Evolutionary conservation across 371 early-diverging fungal genomes (phyloP).

Genomic region (Mucor sp.): DNA sequence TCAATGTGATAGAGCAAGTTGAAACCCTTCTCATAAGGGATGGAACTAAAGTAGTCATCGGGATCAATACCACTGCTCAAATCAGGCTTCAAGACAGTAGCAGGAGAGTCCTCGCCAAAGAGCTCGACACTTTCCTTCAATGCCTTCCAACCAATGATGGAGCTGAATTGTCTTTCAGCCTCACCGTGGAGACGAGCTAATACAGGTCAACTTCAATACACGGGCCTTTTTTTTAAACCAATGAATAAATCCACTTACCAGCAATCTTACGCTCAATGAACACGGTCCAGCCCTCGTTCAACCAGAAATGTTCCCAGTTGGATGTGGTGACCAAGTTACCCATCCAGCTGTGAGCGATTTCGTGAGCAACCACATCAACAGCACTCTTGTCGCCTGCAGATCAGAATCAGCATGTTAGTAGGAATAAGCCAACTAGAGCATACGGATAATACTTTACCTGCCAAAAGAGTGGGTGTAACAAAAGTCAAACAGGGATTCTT

Average conservation of each 20-base stretch:
- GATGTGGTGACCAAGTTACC: constrained; percentile 94
- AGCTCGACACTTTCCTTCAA: constrained; percentile 79
- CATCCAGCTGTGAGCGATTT: constrained; percentile 96
- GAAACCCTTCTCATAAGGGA: constrained; percentile 98
- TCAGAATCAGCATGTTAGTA: neutral
- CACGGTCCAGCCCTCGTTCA: constrained; percentile 96
- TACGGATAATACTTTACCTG: constrained; percentile 54
- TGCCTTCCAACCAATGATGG: constrained; percentile 80
- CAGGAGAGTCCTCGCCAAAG: constrained; percentile 74
- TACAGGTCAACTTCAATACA: neutral
- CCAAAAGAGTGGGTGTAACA: constrained; percentile 86
- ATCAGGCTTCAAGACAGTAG: constrained; percentile 80
- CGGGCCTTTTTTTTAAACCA: neutral
- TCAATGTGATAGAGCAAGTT: constrained; percentile 93
- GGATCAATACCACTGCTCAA: constrained; percentile 84
- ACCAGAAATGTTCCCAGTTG: constrained; percentile 92
- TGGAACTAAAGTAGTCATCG: constrained; percentile 90
- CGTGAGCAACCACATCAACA: constrained; percentile 98
- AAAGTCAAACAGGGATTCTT: constrained; percentile 95
- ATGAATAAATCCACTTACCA: constrained; percentile 20
- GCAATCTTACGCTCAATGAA: constrained; percentile 94
- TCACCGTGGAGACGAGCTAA: constrained; percentile 78
- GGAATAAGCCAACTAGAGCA: neutral
- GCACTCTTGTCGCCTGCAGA: constrained; percentile 78
- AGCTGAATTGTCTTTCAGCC: constrained; percentile 79